phyloP scores from a whole-genome alignment of 306 rosid genomes.

The Castanea sativa region DNA sequence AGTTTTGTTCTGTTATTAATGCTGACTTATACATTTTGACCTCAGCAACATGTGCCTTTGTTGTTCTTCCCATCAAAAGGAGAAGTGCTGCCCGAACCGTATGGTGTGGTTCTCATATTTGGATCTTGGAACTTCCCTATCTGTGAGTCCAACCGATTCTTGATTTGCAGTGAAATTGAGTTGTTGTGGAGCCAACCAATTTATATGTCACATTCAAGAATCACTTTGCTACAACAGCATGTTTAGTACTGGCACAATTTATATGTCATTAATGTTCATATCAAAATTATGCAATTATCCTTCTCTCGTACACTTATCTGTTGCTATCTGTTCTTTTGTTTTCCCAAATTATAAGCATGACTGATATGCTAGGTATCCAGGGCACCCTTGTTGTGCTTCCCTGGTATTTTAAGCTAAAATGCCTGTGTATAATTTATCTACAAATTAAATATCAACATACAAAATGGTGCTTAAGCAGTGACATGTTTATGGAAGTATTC shows the following conservation, averaged over 20 bases:
- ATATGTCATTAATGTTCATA: background rate
- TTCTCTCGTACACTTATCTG: too few species aligned
- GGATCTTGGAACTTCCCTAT: slow-evolving; percentile 90
- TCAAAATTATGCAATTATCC: background rate
- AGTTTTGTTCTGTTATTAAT: background rate
- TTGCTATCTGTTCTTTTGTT: background rate
- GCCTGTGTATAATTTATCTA: background rate
- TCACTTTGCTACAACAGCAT: background rate
- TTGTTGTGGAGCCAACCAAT: background rate
- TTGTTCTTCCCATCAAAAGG: slow-evolving; percentile 71
- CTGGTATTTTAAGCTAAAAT: background rate
- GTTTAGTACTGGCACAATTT: background rate
- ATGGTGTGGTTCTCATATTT: slow-evolving; percentile 81
- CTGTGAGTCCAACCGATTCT: slow-evolving; percentile 48
- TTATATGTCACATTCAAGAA: background rate
- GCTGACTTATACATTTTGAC: slow-evolving; percentile 1
- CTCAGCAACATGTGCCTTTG: slow-evolving; percentile 52
- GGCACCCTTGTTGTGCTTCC: background rate
- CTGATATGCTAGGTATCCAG: background rate
- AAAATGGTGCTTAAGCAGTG: background rate
- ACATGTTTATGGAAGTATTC: background rate
- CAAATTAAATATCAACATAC: background rate
- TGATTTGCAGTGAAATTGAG: background rate
- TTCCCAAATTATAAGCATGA: background rate
- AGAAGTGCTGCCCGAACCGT: slow-evolving; percentile 71